Conservation (phyloP, 768 basidiomycete species). For the Phylloporus scabripes region DNA sequence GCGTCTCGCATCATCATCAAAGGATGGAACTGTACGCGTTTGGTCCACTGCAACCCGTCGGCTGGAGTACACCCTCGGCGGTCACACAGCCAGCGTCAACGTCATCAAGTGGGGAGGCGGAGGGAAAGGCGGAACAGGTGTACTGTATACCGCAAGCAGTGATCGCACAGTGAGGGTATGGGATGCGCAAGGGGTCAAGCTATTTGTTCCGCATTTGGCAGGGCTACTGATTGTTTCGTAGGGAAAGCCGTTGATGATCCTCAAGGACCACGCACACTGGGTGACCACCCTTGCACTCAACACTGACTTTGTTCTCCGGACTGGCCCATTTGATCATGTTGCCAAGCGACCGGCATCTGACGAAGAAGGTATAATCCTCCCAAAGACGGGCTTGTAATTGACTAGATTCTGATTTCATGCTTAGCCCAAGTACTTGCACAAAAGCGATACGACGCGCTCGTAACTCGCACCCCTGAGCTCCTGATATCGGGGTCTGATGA, state of each 20-base stretch:
- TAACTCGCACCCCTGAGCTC: constrained; percentile 63
- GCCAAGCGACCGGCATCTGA: constrained; percentile 74
- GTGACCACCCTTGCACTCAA: constrained; percentile 95
- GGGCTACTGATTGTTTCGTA: constrained; percentile 27
- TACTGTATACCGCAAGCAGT: constrained; percentile 92
- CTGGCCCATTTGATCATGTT: constrained; percentile 91
- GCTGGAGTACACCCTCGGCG: constrained; percentile 81
- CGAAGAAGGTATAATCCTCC: constrained; percentile 60
- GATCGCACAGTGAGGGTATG: constrained; percentile 93
- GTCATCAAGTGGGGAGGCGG: constrained; percentile 96
- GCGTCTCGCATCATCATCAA: constrained; percentile 90
- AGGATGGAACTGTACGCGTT: constrained; percentile 93
- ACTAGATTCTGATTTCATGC: neutral
- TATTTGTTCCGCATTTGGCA: neutral
- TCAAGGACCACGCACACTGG: constrained; percentile 98
- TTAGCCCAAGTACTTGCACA: constrained; percentile 75
- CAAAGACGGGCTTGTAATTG: neutral
- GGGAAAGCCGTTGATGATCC: constrained; percentile 77
- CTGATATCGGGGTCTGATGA: constrained; percentile 96
- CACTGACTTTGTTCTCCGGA: constrained; percentile 91
- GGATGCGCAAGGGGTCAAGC: constrained; percentile 72
- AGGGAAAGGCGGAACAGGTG: constrained; percentile 54
- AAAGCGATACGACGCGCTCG: constrained; percentile 68
- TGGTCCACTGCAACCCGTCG: constrained; percentile 76
- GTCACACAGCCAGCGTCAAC: constrained; percentile 92